Base-by-base conservation (phyloP, 2,329 filamentous ascomycete genomes). In the Ambrosiella cleistominuta region DNA sequence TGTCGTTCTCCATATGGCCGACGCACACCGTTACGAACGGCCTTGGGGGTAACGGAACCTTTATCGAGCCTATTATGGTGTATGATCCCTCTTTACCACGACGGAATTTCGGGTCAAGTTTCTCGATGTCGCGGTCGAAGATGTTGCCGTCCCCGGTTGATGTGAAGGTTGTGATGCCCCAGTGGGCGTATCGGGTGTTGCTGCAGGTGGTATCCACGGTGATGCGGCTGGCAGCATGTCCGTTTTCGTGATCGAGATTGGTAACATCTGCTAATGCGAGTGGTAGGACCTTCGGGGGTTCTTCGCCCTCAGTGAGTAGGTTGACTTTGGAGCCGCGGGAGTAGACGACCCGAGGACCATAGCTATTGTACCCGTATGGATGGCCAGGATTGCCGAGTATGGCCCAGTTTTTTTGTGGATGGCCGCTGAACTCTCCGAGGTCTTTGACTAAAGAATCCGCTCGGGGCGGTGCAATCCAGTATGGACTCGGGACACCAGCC, bases 171-270 rank as follows among this genome's bases (percentile, higher is more conserved):
- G 57, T 36, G 39, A 65, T 60, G 9, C 69, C 63, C 71, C 71
- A 74, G 7, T 70, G 69, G 2, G 68, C 0, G 57, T 35, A 1
- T 66, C 69, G 2, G 61, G 36, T 51, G 19, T 51, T 51, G 17
- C 17, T 27, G 27, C 47, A 51, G 2, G 47, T 19, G 6, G 19
- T 51, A 51, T 51, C 47, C 4, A 51, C 27, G 19, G 17, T 51
- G 47, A 51, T 51, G 17, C 35, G 47, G 19, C 35, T 51, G 8
- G 47, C 27, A 12, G 47, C 47, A 6, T 35, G 27, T 11, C 35
- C n/a, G 9, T 51, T 51, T 5, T 45, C 17, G 40, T 40, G 39
- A 13, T 56, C 54, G 13, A 13, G 13, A 9, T 27, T 35, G 17
- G 54, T 19, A 13, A 36, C 2, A 35, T 45, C 19, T 17, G 8